These are phyloP conservation scores for Erodium chrysanthum DNA, from an alignment of 441 rosid genomes.

Conservation along the genomic window DNA sequence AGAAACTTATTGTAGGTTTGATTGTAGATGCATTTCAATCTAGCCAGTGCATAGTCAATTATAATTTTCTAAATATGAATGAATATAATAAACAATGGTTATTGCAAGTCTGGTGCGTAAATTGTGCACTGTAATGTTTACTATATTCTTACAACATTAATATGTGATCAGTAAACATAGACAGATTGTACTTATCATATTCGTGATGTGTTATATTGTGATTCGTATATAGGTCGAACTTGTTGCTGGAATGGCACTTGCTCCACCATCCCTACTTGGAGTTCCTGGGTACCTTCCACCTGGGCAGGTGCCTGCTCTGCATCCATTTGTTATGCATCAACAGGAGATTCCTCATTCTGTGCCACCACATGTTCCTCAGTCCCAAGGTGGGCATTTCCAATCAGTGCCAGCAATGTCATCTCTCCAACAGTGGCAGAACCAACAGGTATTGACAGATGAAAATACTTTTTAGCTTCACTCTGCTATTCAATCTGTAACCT, in stretches of 20 bases:
- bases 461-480: neutral
- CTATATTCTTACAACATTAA: too few relatives aligned
- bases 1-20: neutral
- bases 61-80: neutral
- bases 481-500: neutral
- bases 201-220: neutral
- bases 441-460: slow-evolving; percentile 36
- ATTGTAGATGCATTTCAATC: neutral
- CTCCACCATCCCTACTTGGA: slow-evolving; percentile 55
- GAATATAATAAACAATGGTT: neutral
- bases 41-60: neutral
- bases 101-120: too few relatives aligned
- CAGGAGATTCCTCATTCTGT: slow-evolving; percentile 53
- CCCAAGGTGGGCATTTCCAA: slow-evolving; percentile 51
- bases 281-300: slow-evolving; percentile 61
- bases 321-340: slow-evolving; percentile 68
- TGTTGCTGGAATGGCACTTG: slow-evolving; percentile 42
- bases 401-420: slow-evolving; percentile 38
- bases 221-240: slow-evolving; percentile 35
- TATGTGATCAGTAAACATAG: neutral
- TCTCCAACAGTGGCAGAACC: slow-evolving; percentile 63
- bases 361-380: slow-evolving; percentile 47
- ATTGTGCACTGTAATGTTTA: neutral
- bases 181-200: neutral
- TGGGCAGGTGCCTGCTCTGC: slow-evolving; percentile 67